Evolutionary conservation across 208 protist genomes (phyloP).

Genomic region (Leishmania martiniquensis): DNA sequence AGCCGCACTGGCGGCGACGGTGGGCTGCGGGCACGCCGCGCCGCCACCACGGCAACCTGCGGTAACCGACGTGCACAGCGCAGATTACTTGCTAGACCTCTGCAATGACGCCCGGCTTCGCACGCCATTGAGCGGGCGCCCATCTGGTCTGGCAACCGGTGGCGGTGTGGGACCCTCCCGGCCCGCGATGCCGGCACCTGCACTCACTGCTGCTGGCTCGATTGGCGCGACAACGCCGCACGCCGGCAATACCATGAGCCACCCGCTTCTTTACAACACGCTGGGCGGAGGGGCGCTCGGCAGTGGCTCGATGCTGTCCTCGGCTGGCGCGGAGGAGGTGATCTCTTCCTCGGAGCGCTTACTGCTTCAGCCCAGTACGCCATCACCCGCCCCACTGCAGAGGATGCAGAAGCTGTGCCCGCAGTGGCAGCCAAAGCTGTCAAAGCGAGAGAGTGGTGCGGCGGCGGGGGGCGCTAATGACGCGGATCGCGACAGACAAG

Average conservation of each 20-base stretch:
- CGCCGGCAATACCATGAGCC: background rate
- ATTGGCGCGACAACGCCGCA: background rate
- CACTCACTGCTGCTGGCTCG: background rate
- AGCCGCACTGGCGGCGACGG: background rate
- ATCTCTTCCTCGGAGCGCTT: slow-evolving; percentile 35
- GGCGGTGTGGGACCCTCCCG: background rate
- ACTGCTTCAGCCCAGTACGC: slow-evolving; percentile 8
- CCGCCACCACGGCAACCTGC: background rate
- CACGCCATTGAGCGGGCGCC: slow-evolving; percentile 43
- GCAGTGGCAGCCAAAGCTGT: background rate
- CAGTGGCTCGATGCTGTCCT: slow-evolving; percentile 6
- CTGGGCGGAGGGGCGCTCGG: background rate
- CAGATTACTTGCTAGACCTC: slow-evolving; percentile 65
- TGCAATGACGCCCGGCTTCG: slow-evolving; percentile 64
- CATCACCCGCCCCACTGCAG: background rate
- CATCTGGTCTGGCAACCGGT: background rate
- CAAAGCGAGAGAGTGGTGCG: background rate
- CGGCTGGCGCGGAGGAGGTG: slow-evolving; percentile 11
- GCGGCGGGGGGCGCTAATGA: slow-evolving; percentile 1
- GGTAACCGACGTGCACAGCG: slow-evolving; percentile 35
- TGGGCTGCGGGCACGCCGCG: background rate
- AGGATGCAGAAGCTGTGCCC: background rate
- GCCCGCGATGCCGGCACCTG: background rate
- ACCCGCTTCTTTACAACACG: background rate
- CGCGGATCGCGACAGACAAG: slow-evolving; percentile 6